A percentile compares a stretch with the other conserved stretches of the same genome.
phyloP scores from a whole-genome alignment of 2,329 filamentous ascomycete species.

The Pyrenophora teres region DNA sequence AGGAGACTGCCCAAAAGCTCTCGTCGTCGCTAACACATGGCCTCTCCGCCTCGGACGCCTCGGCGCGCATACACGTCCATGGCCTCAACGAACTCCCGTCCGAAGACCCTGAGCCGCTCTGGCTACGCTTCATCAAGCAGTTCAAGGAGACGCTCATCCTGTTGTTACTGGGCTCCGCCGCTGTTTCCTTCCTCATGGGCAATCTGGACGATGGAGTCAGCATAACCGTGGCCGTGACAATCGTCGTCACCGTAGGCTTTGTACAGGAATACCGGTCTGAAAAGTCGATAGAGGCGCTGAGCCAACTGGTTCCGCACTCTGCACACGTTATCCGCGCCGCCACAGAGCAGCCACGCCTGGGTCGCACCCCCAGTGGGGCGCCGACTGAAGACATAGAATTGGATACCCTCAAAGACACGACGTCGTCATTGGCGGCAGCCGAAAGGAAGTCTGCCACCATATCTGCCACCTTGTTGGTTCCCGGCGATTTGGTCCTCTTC shows the following conservation, averaged over 20 bases:
- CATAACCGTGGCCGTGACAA: constrained; percentile 93
- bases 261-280: constrained; percentile 97
- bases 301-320: constrained; percentile 90
- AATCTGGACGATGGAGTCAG: constrained; percentile 95
- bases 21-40: constrained; percentile 83
- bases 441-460: constrained; percentile 82
- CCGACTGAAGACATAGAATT: constrained; percentile 51
- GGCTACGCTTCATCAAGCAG: constrained; percentile 93
- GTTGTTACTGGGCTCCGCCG: constrained; percentile 85
- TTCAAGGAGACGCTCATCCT: constrained; percentile 96
- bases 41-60: constrained; percentile 78
- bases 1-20: constrained; percentile 77
- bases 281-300: constrained; percentile 94
- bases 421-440: constrained; percentile 65
- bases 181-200: constrained; percentile 84
- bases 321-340: constrained; percentile 81
- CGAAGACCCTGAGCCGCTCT: constrained; percentile 90
- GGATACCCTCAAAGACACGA: constrained; percentile 57
- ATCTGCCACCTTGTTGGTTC: constrained; percentile 83
- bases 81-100: constrained; percentile 94
- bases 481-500: constrained; percentile 90
- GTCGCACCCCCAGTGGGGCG: constrained; percentile 26
- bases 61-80: constrained; percentile 76
- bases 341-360: constrained; percentile 27
- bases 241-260: constrained; percentile 94